Evolutionary conservation across 176 grass and related monocot genomes (phyloP), one percentile per base, ranked within the genome.

Genomic region (Aegilops longissima): DNA sequence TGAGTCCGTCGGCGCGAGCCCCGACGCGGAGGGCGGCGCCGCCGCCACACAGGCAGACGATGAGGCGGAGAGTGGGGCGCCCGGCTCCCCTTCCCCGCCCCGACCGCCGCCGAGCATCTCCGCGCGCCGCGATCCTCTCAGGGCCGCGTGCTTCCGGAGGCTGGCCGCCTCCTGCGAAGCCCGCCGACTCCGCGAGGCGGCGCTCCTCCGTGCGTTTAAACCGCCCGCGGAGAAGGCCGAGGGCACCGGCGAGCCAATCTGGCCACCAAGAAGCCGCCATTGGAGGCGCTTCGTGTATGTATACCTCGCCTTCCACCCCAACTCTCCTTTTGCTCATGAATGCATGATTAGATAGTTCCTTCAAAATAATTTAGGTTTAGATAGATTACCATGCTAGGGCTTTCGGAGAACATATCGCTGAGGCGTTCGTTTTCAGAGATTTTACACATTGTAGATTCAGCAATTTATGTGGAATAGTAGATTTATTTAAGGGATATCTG

Each of bases 251-350:
- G 23, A 3, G 59, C 56, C 59, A 45, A 33, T 80, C 8, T 89
- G 66, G 58, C 66, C 66, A 47, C 76, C 82, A 18, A 61, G 20
- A 5, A 70, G 59, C 42, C 77, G 69, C 69, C 9, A 76, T 52
- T 81, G 88, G 82, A 58, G 17, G 13, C 62, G 0, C 18, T 85
- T 35, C 70, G 44, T 38, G 83, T 89, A 89, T 84, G 5, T 30
- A 4, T 76, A 62, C 74, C 49, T 34, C 16, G 8, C 45, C 42
- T 24, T 7, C 73, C 44, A 51, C 73, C 75, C 70, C 20, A 18
- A 2, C 65, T 68, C 64, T 84, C 39, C 61, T 54, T 18, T 54
- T 54, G 16, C 51, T 54, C 5, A 54, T 54, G 51, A 54, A 54
- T 54, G 51, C 5, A 54, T 18, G 51, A 54, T 54, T 54, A 54